Conservation (phyloP, 208 protist species). For the Crithidia brevicula region DNA sequence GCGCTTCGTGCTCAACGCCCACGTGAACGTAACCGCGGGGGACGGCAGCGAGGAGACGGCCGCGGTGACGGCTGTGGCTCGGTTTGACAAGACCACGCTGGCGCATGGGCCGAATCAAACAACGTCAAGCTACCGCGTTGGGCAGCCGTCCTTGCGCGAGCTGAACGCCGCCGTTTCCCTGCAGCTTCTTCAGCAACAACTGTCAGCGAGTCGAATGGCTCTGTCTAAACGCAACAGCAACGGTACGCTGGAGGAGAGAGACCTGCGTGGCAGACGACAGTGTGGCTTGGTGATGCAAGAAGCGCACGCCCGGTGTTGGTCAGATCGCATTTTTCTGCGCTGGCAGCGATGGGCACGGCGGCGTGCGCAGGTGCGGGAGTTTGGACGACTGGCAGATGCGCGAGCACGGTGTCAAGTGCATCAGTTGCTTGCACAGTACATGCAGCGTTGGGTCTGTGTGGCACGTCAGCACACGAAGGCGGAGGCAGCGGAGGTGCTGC, state of each 20-base stretch:
- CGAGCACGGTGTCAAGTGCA: background rate
- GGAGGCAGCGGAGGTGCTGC: conserved; percentile 7
- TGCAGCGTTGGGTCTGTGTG: conserved; percentile 12
- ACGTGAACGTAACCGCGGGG: background rate
- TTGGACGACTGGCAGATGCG: background rate
- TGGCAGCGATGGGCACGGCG: conserved; percentile 39
- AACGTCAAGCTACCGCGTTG: conserved; percentile 38
- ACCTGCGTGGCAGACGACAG: conserved; percentile 14
- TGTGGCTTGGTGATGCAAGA: conserved; percentile 24
- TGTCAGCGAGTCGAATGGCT: background rate
- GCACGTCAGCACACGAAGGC: background rate
- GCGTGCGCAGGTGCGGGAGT: conserved; percentile 1
- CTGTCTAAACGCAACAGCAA: conserved; percentile 1
- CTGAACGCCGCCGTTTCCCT: conserved; percentile 36
- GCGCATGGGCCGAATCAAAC: conserved; percentile 42
- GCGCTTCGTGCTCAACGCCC: conserved; percentile 32
- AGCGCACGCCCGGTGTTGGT: conserved; percentile 3
- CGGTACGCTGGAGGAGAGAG: conserved; percentile 30
- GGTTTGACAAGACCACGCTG: conserved; percentile 35
- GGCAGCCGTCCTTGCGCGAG: conserved; percentile 52
- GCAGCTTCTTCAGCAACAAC: conserved; percentile 29
- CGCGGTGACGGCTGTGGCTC: conserved; percentile 21
- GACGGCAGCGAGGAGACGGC: background rate
- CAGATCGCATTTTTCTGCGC: background rate
- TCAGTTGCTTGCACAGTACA: conserved; percentile 14